Base-by-base conservation (phyloP, 257 asterid species). In the Verbascum thapsus region DNA sequence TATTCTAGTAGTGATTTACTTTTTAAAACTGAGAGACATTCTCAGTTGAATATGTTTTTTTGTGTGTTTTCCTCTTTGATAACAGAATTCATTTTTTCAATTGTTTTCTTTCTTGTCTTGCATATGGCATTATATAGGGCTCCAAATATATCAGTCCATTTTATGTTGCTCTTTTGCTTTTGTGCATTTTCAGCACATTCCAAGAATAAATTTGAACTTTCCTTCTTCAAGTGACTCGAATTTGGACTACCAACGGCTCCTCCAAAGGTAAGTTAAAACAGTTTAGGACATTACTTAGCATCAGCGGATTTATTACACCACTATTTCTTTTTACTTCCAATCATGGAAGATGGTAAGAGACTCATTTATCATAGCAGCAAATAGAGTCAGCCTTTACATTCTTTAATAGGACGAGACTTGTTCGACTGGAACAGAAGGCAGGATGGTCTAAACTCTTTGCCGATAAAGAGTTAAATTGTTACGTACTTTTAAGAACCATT, bases 161-260 rank as follows among this genome's bases (percentile, higher is more conserved):
- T 16, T 50, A 53, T 37, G 26, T 53, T 40, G 12, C 44, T 15
- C 35, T 19, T 37, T 45, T n/a, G 9, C 26, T n/a, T 62, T 63
- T 30, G 44, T 61, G 52, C 17, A 53, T n/a, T 72, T 72, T 47
- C 83, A 80, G 90, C 88, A 80, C 50, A 53, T 85, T 44, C 92
- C 92, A 5, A 73, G 78, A 73, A 74, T 85, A 52, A 85, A 80
- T 72, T 41, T 74, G 49, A 75, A 61, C 75, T 69, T 85, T 58
- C 92, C 88, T 13, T 78, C 79, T 37, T 47, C 73, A 64, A 82
- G 72, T 49, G 81, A 85, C 66, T 76, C 92, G 18, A 77, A 53
- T 66, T 48, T 82, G 82, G 92, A 85, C 55, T 76, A 85, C 74
- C 83, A 80, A 49, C 83, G 85, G 51, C 85, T 85, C 66, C 81